Evolutionary conservation across 257 asterid genomes (phyloP), one percentile per base, ranked within the genome.

Genomic region (Penstemon davidsonii): DNA sequence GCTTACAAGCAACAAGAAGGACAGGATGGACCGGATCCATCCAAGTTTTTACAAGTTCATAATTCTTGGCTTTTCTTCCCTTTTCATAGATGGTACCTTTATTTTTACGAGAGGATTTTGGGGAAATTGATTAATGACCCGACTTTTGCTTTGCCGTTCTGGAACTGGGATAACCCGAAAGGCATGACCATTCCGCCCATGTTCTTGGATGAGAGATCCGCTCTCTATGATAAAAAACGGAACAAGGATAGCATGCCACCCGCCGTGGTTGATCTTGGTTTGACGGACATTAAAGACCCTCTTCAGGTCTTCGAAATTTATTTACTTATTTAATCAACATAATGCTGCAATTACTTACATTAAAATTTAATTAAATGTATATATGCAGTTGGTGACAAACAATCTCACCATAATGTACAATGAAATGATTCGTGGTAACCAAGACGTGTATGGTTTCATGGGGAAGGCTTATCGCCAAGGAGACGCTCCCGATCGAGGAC

Each of bases 21-120:
- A 5, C 53, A 12, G 7, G 36, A 41, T 0, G 42, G 61, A 3
- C 55, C 75, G 0, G 81, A 76, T 25, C 33, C 33, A 25, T 25
- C 33, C 33, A 25, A 25, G 33, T 25, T 25, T 4, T 33, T 82
- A 6, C 81, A 77, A 13, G 74, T 86, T 9, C 88, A 84, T 39
- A 60, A 63, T n/a, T 81, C 81, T 0, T 78, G 86, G 82, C 73
- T 83, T 4, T 83, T 83, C 70, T 83, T 80, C 13, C 86, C 86
- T 6, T 78, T 79, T 66, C 86, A 83, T 52, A 57, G 85, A 15
- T 78, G 79, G 83, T 78, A 78, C 62, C 39, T 82, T 10, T 82
- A 75, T 38, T 81, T 81, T 78, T 78, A 67, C 38, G 87, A 83
- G 71, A 80, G 76, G 25, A 83, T 80, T 44, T 43, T 78, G 25